Evolutionary conservation across 257 asterid species (phyloP).

Genomic region (Plantago ovata): DNA sequence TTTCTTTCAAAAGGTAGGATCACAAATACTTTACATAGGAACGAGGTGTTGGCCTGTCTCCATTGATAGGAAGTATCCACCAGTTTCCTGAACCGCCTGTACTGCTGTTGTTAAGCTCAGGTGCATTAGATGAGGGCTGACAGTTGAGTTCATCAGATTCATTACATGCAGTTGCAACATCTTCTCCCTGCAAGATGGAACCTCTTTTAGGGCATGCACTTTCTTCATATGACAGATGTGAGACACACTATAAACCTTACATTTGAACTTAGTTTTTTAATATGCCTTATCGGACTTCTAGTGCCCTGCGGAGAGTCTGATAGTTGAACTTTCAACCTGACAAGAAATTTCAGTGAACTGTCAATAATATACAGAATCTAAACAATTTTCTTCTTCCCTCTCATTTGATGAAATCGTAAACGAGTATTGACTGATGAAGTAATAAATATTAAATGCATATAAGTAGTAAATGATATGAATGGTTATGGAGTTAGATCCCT

Average conservation of each 20-base stretch:
- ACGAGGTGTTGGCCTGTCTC: constrained; percentile 90
- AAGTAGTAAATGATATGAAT: no score
- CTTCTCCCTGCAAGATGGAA: constrained; percentile 56
- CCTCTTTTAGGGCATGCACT: constrained; percentile 21
- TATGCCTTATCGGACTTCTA: constrained; percentile 77
- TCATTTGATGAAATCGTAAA: no score
- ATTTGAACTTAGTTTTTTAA: constrained; percentile 52
- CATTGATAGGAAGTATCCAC: constrained; percentile 83
- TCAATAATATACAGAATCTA: background rate
- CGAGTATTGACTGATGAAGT: no score
- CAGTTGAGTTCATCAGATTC: constrained; percentile 59
- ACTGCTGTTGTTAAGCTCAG: constrained; percentile 68
- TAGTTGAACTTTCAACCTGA: constrained; percentile 12
- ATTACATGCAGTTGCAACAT: constrained; percentile 31
- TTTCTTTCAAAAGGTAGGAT: constrained; percentile 17
- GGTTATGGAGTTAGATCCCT: no score
- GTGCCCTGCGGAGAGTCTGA: constrained; percentile 66
- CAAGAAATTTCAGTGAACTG: background rate
- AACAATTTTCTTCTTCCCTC: no score
- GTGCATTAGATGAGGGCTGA: constrained; percentile 51
- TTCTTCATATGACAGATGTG: constrained; percentile 9
- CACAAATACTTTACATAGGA: constrained; percentile 50
- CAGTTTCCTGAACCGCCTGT: constrained; percentile 91
- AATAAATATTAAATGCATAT: no score
- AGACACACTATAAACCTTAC: constrained; percentile 37